Evolutionary conservation across 2,329 filamentous ascomycete genomes (phyloP).

Genomic region (Calonectria hawksworthii): DNA sequence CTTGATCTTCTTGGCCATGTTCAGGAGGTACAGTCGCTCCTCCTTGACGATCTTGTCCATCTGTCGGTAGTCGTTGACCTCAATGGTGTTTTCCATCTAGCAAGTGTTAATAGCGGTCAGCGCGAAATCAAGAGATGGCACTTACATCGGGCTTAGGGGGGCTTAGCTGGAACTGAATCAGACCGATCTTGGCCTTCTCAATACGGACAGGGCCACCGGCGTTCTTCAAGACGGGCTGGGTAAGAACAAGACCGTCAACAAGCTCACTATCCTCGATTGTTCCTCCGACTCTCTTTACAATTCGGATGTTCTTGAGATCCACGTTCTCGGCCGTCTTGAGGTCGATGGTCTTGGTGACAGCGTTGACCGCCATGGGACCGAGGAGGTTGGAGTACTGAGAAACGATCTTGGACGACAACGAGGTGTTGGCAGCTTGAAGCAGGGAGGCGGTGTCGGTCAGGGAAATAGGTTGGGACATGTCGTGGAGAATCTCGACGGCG

Average conservation of each 20-base stretch:
- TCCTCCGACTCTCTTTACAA: constrained; percentile 97
- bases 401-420: constrained; percentile 98
- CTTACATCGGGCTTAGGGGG: constrained; percentile 95
- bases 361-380: constrained; percentile 98
- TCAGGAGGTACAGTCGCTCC: constrained; percentile 96
- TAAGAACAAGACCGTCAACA: constrained; percentile 93
- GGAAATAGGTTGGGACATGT: constrained; percentile 95
- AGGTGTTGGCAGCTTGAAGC: constrained; percentile 96
- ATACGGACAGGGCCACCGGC: constrained; percentile 91
- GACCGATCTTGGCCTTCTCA: constrained; percentile 96
- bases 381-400: constrained; percentile 96
- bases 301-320: constrained; percentile 95
- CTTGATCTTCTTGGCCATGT: constrained; percentile 99
- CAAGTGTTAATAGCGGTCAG: constrained; percentile 35
- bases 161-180: constrained; percentile 99
- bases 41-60: constrained; percentile 99
- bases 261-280: constrained; percentile 99
- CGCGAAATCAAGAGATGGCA: constrained; percentile 28
- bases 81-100: constrained; percentile 99
- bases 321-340: constrained; percentile 96
- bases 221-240: constrained; percentile 93
- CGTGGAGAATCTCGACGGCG: constrained; percentile 89
- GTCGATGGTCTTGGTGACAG: constrained; percentile 96
- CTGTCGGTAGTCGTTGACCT: constrained; percentile 99
- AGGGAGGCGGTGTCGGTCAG: constrained; percentile 90